A percentile compares a stretch with the other conserved stretches of the same genome.
phyloP scores from a whole-genome alignment of 1,284 basidiomycete genomes.

The Quambalaria eucalypti region DNA sequence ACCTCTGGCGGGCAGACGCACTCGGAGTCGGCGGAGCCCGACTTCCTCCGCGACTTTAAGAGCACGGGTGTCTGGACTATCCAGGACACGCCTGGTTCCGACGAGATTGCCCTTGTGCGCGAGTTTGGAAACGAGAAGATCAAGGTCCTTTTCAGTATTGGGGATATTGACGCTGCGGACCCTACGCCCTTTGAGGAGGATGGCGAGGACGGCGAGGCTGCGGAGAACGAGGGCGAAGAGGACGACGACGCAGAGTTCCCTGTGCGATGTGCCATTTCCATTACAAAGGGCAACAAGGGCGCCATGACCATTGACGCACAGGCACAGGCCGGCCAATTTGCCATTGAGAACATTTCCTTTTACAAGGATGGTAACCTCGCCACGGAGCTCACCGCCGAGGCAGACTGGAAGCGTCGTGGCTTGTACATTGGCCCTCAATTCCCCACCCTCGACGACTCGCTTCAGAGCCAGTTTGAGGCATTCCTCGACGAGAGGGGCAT shows the following conservation, averaged over 20 bases:
- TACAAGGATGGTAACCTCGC: slow-evolving; percentile 67
- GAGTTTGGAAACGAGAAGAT: slow-evolving; percentile 78
- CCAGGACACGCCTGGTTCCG: slow-evolving; percentile 62
- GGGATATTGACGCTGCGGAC: slow-evolving; percentile 37
- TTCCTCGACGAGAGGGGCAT: slow-evolving; percentile 80
- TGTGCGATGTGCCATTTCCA: slow-evolving; percentile 66
- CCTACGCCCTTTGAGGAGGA: slow-evolving; percentile 27
- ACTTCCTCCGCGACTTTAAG: slow-evolving; percentile 68
- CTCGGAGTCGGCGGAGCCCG: slow-evolving; percentile 24
- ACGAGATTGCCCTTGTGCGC: slow-evolving; percentile 72
- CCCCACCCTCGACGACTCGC: slow-evolving; percentile 73
- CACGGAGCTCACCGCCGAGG: slow-evolving; percentile 71
- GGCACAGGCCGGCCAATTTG: slow-evolving; percentile 63
- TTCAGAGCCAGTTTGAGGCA: slow-evolving; percentile 78
- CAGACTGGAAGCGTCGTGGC: slow-evolving; percentile 83
- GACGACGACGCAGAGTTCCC: slow-evolving; percentile 51
- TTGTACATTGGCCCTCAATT: slow-evolving; percentile 88
- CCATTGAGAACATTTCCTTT: slow-evolving; percentile 80
- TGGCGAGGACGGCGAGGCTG: slow-evolving; percentile 42
- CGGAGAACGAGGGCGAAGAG: slow-evolving; percentile 17
- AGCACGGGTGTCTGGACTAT: slow-evolving; percentile 69
- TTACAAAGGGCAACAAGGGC: slow-evolving; percentile 63
- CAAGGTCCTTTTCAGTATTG: slow-evolving; percentile 35
- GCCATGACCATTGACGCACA: slow-evolving; percentile 41
- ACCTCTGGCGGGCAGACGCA: slow-evolving; percentile 3